A percentile compares a stretch with the other conserved stretches of the same genome.
Conservation (phyloP, 768 basidiomycete species). For the Exidia glandulosa region DNA sequence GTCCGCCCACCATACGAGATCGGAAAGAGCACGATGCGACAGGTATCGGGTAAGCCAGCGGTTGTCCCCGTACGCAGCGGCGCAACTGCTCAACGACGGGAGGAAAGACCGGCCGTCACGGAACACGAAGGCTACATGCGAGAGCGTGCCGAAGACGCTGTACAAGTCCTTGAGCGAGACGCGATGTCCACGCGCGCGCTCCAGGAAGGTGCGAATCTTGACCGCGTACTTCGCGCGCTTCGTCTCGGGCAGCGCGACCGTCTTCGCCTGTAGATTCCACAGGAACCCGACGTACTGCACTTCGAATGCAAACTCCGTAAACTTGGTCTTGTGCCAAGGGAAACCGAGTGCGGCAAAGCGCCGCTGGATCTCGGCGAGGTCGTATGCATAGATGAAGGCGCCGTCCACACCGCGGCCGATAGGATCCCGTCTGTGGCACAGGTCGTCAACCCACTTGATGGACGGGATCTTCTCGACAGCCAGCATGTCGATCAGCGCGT, state of each 20-base stretch:
- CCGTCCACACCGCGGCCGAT: not conserved
- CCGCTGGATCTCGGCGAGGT: not conserved
- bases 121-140: slow-evolving; percentile 24
- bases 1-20: slow-evolving; percentile 24
- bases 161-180: slow-evolving; percentile 9
- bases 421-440: not conserved
- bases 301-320: slow-evolving; percentile 12
- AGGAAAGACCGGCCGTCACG: slow-evolving; percentile 16
- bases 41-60: slow-evolving; percentile 9
- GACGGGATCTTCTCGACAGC: not conserved
- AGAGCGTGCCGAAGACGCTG: slow-evolving; percentile 21
- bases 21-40: slow-evolving; percentile 12
- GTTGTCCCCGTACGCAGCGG: slow-evolving; percentile 14
- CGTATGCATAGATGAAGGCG: not conserved
- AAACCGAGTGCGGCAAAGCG: slow-evolving; percentile 10
- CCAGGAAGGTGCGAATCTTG: slow-evolving; percentile 14
- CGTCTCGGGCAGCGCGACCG: slow-evolving; percentile 18
- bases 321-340: slow-evolving; percentile 19
- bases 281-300: slow-evolving; percentile 29
- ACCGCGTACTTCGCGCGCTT: slow-evolving; percentile 22
- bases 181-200: not conserved
- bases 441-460: slow-evolving; percentile 25
- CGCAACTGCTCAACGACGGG: slow-evolving; percentile 15
- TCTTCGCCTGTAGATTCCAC: slow-evolving; percentile 22
- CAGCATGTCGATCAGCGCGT: slow-evolving; percentile 9